Conservation (phyloP, 805 yeast species). For the Teunomyces stri region DNA sequence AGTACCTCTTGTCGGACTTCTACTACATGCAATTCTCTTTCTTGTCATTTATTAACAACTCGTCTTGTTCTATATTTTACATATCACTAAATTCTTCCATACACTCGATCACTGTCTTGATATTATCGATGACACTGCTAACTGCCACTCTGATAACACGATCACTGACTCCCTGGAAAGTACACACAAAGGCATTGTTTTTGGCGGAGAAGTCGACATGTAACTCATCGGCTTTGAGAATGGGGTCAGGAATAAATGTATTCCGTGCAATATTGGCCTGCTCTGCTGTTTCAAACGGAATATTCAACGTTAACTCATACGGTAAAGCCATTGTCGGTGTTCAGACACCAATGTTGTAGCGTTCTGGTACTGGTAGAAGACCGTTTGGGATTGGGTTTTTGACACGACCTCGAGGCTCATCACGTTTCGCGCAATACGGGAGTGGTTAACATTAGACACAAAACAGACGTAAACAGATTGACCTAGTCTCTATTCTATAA, state of each 20-base stretch:
- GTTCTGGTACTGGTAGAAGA: background rate
- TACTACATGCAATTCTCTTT: background rate
- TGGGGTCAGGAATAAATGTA: slow-evolving; percentile 76
- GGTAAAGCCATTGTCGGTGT: slow-evolving; percentile 8
- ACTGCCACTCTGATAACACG: slow-evolving; percentile 81
- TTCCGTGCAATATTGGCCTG: slow-evolving; percentile 65
- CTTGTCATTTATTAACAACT: background rate
- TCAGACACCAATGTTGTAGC: background rate
- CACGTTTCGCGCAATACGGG: no score
- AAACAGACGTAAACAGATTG: no score
- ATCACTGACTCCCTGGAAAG: slow-evolving; percentile 63
- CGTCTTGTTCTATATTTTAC: background rate
- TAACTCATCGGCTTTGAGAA: slow-evolving; percentile 68
- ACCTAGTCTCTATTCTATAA: no score
- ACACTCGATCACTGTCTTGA: slow-evolving; percentile 77
- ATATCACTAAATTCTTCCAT: slow-evolving; percentile 62
- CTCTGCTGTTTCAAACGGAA: slow-evolving; percentile 59
- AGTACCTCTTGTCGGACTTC: no score
- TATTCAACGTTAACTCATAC: slow-evolving; percentile 32
- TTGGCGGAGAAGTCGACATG: slow-evolving; percentile 41
- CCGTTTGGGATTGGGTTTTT: background rate
- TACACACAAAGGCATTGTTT: slow-evolving; percentile 39
- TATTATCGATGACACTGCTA: slow-evolving; percentile 72
- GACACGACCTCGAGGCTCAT: background rate
- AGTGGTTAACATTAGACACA: no score